A percentile compares a stretch with the other conserved stretches of the same genome.
Evolutionary conservation across 495 filamentous ascomycete genomes (phyloP).

Genomic region (Schizothecium vesticola): DNA sequence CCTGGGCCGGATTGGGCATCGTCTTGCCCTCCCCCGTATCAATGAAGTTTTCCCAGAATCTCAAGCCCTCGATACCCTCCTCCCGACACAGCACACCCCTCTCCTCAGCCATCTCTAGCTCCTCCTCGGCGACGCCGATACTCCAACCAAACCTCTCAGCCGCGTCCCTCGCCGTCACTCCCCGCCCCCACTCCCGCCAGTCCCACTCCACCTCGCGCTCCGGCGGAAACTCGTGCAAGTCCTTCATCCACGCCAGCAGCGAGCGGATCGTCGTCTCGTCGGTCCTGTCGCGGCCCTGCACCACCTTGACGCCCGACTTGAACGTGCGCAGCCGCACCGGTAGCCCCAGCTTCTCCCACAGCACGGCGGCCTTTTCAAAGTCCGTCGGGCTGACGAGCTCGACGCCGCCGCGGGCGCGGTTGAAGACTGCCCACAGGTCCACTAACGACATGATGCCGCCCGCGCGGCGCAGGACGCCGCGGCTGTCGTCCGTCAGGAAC

Average conservation of each 20-base stretch:
- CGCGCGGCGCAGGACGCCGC: constrained; percentile 73
- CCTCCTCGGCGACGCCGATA: constrained; percentile 92
- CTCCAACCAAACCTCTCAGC: constrained; percentile 96
- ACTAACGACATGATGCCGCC: constrained; percentile 94
- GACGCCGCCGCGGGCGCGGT: constrained; percentile 89
- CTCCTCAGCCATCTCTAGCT: constrained; percentile 95
- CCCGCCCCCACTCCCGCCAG: constrained; percentile 69
- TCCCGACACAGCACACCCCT: constrained; percentile 77
- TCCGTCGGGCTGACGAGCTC: constrained; percentile 90
- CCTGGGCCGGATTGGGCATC: constrained; percentile 19
- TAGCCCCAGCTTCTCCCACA: constrained; percentile 85
- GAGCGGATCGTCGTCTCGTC: constrained; percentile 83
- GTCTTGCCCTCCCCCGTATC: constrained; percentile 36
- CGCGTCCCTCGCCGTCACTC: constrained; percentile 83
- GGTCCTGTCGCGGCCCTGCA: constrained; percentile 80
- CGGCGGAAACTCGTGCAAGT: constrained; percentile 61
- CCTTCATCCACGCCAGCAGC: constrained; percentile 69
- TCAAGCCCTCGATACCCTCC: constrained; percentile 73
- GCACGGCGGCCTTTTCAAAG: constrained; percentile 78
- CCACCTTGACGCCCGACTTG: constrained; percentile 86
- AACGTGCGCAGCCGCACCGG: constrained; percentile 84
- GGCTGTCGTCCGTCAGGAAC: constrained; percentile 84
- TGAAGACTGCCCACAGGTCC: constrained; percentile 96
- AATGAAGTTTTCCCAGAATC: constrained; percentile 74
- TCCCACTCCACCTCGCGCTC: constrained; percentile 65